Evolutionary conservation across 495 filamentous ascomycete species (phyloP), one percentile per base, ranked within the genome.

Genomic region (Halenospora varia): DNA sequence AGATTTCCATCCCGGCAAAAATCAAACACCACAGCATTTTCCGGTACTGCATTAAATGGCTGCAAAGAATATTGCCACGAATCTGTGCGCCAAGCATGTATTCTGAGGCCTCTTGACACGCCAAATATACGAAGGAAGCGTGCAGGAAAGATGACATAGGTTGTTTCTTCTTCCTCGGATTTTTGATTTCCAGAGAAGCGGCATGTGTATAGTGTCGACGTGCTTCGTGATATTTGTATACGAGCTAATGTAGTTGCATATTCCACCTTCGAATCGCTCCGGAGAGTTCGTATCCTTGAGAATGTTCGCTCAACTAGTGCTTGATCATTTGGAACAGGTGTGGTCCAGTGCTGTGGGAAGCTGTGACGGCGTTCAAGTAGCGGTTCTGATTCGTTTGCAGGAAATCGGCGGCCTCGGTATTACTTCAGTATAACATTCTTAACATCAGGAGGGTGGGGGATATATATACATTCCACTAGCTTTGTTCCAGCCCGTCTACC

Each of bases 1-100:
- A 63, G 2, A 61, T 66, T 63, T 24, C 64, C 64, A 9, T 25
- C 40, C 11, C 25, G 2, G 41, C 64, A 66, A 51, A 66, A 61
- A 6, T 64, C 61, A 29, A 66, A 61, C 8, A 66, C 56, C 39
- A 66, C 19, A 29, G 61, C 11, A 52, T 51, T 29, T 15, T 57
- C 40, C 17, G 35, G 45, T 9, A 55, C 51, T 15, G 51, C 49
- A 41, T 25, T 24, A 19, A 62, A 55, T 2, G 57, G 13, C 10
- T 55, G 51, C 6, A 60, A 3, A 11, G 29, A 23, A 18, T 60
- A 60, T 18, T 55, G 29, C 57, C 57, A 59, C 2, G 50, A 44
- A 23, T 24, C 15, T 15, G 41, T 51, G 11, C 46, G 39, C 4
- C 25, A 25, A 22, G 57, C 57, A 15, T 20, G 6, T 8, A 55